A percentile compares a stretch with the other conserved stretches of the same genome.
Evolutionary conservation across 805 yeast genomes (phyloP).

Genomic region (Aciculoconidium aculeatum): DNA sequence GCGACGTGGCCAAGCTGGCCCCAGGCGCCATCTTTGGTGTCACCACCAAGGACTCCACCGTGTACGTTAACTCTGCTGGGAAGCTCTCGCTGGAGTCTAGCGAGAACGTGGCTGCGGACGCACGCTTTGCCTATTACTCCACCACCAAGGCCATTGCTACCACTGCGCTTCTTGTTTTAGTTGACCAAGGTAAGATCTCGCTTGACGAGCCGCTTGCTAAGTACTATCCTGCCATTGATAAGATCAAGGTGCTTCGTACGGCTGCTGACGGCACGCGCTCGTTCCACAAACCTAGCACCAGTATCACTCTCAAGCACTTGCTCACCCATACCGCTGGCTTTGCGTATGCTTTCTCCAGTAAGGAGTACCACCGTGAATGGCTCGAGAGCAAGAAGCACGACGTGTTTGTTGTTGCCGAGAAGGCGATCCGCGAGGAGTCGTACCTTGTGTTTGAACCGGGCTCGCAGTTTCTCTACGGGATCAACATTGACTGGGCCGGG

Average conservation of each 20-base stretch:
- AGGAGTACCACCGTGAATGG: no score
- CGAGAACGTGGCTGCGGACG: slow-evolving; percentile 13
- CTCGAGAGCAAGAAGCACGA: no score
- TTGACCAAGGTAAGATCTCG: slow-evolving; percentile 25
- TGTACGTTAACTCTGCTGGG: slow-evolving; percentile 15
- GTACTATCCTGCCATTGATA: slow-evolving; percentile 28
- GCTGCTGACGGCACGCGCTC: slow-evolving; percentile 16
- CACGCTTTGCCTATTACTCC: slow-evolving; percentile 19
- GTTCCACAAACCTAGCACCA: slow-evolving; percentile 18
- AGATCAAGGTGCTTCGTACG: slow-evolving; percentile 15
- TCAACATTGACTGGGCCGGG: slow-evolving; percentile 35
- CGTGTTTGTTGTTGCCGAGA: no score
- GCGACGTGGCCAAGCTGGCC: slow-evolving; percentile 1
- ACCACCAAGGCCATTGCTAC: slow-evolving; percentile 31
- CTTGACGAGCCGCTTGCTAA: slow-evolving; percentile 28
- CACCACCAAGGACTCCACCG: slow-evolving; percentile 16
- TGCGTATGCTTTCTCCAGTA: slow-evolving; percentile 13
- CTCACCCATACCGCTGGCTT: slow-evolving; percentile 26
- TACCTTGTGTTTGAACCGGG: slow-evolving; percentile 31
- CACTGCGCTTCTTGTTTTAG: slow-evolving; percentile 29
- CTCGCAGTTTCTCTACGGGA: slow-evolving; percentile 31
- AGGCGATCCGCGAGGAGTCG: slow-evolving; percentile 4
- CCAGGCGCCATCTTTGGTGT: slow-evolving; percentile 15
- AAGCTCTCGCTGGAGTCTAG: slow-evolving; percentile 12
- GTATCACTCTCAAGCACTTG: slow-evolving; percentile 24